Conservation (phyloP, 352 stramenopile species). For the Globisporangium perplexum region DNA sequence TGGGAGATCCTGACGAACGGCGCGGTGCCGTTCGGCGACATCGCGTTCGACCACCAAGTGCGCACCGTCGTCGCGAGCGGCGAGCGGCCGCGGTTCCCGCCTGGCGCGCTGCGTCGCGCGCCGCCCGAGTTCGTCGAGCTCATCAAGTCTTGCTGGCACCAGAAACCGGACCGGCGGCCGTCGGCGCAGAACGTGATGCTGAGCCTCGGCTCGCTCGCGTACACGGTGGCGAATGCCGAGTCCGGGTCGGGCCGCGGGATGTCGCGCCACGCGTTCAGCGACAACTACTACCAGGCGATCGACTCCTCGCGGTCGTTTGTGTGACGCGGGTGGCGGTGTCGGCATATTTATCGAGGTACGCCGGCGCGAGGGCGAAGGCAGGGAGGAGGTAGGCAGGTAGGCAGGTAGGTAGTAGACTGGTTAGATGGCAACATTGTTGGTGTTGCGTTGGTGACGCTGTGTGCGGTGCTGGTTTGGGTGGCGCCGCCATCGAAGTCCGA, state of each 20-base stretch:
- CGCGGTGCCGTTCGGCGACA: conserved; percentile 52
- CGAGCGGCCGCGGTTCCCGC: conserved; percentile 44
- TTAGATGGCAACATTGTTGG: no score
- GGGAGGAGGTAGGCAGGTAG: no score
- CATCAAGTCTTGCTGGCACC: conserved; percentile 55
- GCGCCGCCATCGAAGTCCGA: no score
- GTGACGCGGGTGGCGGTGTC: neutral
- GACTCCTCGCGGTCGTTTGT: conserved; percentile 52
- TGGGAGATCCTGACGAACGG: conserved; percentile 74
- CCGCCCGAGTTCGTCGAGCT: conserved; percentile 62
- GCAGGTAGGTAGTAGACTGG: no score
- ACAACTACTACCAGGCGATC: conserved; percentile 70
- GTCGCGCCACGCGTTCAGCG: conserved; percentile 50
- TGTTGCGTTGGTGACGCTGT: no score
- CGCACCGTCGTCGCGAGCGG: conserved; percentile 46
- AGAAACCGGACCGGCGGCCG: conserved; percentile 40
- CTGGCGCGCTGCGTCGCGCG: conserved; percentile 25
- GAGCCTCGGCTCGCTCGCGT: conserved; percentile 45
- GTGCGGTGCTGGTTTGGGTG: no score
- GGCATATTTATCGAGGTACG: conserved; percentile 4
- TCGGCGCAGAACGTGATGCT: conserved; percentile 62
- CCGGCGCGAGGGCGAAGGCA: no score
- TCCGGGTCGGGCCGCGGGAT: conserved; percentile 29
- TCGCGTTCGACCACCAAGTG: conserved; percentile 68
- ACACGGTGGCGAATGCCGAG: conserved; percentile 38